phyloP scores from a whole-genome alignment of 805 yeast genomes.

The Kuraishia molischiana region DNA sequence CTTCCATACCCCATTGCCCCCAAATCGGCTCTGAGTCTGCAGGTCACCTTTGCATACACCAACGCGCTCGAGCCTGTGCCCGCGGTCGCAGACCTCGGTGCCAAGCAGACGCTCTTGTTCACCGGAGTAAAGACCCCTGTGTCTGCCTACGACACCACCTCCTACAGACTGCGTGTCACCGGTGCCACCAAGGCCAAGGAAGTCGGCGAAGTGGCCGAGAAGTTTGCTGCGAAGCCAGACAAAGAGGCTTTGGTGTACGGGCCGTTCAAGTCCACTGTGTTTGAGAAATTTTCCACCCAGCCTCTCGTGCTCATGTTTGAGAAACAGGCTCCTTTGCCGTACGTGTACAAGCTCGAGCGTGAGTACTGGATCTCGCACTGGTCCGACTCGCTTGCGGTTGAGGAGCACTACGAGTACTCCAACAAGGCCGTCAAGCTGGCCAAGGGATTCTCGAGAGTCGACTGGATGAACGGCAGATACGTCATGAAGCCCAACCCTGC shows the following conservation, averaged over 20 bases:
- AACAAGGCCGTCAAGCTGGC: conserved; percentile 67
- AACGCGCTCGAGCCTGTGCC: conserved; percentile 54
- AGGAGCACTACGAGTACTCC: conserved; percentile 75
- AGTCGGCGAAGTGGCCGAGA: conserved; percentile 13
- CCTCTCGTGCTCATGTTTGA: conserved; percentile 53
- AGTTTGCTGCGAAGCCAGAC: conserved; percentile 16
- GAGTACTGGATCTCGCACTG: conserved; percentile 86
- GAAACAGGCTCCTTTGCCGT: conserved; percentile 56
- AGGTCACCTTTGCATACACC: conserved; percentile 37
- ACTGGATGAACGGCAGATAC: conserved; percentile 55
- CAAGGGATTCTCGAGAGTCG: conserved; percentile 70
- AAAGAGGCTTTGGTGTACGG: conserved; percentile 41
- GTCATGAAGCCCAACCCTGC: conserved; percentile 47
- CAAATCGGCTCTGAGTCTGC: conserved; percentile 38
- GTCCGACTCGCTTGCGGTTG: conserved; percentile 62
- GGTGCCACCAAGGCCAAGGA: conserved; percentile 40
- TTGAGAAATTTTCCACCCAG: conserved; percentile 34
- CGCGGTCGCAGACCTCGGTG: conserved; percentile 44
- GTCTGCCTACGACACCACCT: conserved; percentile 50
- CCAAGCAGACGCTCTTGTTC: conserved; percentile 49
- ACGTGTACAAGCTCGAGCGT: conserved; percentile 52
- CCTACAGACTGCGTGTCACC: conserved; percentile 31
- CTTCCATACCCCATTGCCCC: conserved; percentile 65
- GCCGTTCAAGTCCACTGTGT: conserved; percentile 27
- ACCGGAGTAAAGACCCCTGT: conserved; percentile 45